These are phyloP conservation scores for Sphagnum tenellum DNA, from an alignment of 225 moss, liverwort and hornwort genomes.

Conservation along the genomic window DNA sequence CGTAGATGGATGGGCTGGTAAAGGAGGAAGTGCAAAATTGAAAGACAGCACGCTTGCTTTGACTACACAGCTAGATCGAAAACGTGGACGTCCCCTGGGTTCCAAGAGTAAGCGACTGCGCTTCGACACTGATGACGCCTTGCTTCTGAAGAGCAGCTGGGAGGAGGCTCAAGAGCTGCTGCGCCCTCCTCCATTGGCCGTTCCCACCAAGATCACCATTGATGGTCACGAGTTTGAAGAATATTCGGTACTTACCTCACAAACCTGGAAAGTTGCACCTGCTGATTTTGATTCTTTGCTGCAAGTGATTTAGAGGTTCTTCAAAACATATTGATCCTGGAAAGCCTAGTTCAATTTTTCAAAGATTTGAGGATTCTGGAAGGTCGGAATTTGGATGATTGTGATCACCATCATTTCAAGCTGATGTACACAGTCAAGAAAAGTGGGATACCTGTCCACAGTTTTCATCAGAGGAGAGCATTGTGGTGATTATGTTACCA, in stretches of 20 bases:
- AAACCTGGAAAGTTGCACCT: too few relatives aligned
- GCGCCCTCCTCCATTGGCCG: conserved; percentile 73
- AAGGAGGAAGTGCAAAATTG: conserved; percentile 45
- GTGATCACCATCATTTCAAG: too few relatives aligned
- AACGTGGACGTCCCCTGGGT: conserved; percentile 87
- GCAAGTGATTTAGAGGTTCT: neutral
- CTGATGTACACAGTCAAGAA: too few relatives aligned
- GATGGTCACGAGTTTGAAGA: conserved; percentile 99
- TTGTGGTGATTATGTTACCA: too few relatives aligned
- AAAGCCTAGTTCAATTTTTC: too few relatives aligned
- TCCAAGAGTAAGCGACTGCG: conserved; percentile 95
- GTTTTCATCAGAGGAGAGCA: neutral
- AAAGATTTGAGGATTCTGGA: too few relatives aligned
- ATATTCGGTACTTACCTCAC: conserved; percentile 49
- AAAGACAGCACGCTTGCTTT: conserved; percentile 64
- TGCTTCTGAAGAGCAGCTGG: conserved; percentile 70
- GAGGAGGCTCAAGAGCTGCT: conserved; percentile 93
- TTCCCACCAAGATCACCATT: conserved; percentile 71
- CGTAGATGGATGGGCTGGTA: conserved; percentile 45
- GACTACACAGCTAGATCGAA: conserved; percentile 85
- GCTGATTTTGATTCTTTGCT: neutral
- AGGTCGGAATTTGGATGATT: too few relatives aligned
- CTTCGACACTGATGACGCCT: conserved; percentile 78
- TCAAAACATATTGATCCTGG: too few relatives aligned
- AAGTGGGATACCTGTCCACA: neutral